Conservation (phyloP, 2,329 filamentous ascomycete species). For the Neurospora sp. region DNA sequence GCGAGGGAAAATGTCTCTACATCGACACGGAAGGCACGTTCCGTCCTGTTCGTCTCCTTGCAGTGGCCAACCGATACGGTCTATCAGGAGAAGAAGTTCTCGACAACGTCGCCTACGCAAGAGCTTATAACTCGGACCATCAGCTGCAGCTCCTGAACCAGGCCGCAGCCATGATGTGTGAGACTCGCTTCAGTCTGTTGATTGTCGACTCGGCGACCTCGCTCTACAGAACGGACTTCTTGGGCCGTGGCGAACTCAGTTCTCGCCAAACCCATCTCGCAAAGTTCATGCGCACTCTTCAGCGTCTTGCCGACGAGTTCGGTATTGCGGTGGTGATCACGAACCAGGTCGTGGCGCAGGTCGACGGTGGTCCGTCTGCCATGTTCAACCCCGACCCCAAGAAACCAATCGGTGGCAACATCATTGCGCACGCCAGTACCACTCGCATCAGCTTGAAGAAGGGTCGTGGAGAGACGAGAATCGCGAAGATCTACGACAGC, state of each 20-base stretch:
- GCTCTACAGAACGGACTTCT: slow-evolving; percentile 91
- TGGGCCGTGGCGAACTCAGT: slow-evolving; percentile 93
- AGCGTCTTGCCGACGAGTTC: slow-evolving; percentile 71
- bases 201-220: slow-evolving; percentile 94
- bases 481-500: slow-evolving; percentile 99
- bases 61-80: slow-evolving; percentile 89
- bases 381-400: slow-evolving; percentile 99
- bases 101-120: slow-evolving; percentile 95
- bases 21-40: slow-evolving; percentile 99
- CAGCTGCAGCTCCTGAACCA: slow-evolving; percentile 92
- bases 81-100: slow-evolving; percentile 94
- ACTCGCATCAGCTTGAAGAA: slow-evolving; percentile 93
- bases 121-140: slow-evolving; percentile 97
- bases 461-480: slow-evolving; percentile 85
- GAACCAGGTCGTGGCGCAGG: slow-evolving; percentile 96
- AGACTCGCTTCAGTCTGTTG: slow-evolving; percentile 91
- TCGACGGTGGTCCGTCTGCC: slow-evolving; percentile 87
- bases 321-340: slow-evolving; percentile 98
- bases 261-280: slow-evolving; percentile 81
- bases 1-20: slow-evolving; percentile 95
- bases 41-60: slow-evolving; percentile 77
- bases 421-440: slow-evolving; percentile 95
- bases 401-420: slow-evolving; percentile 97
- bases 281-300: slow-evolving; percentile 78
- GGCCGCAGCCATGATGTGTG: slow-evolving; percentile 97